Base-by-base conservation (phyloP, 371 early-diverging fungal species). In the Mucor circinelloides region DNA sequence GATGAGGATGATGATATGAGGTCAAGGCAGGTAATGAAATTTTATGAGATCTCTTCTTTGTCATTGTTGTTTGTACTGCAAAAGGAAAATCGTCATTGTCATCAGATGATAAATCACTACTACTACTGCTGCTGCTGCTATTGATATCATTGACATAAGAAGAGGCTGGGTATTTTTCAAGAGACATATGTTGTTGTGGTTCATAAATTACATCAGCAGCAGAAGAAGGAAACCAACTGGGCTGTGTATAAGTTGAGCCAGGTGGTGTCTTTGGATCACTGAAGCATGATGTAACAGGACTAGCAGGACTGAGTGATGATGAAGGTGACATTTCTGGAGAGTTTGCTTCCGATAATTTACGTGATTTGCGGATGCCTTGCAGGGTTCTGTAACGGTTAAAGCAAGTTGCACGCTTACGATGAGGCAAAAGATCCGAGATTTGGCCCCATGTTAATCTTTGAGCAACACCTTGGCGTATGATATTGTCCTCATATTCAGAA, bases 321-420 rank as follows among this genome's bases (percentile, higher is more conserved):
- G 59, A 66, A 38, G 66, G 28, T 34, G 38, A 31, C 42, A 40
- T 66, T n/a, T 50, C 54, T 28, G 60, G 48, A 31, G 60, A 46
- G 8, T 30, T 25, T 59, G 55, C 28, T 58, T 31, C 50, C 27
- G 44, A 48, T 15, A 58, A 19, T 60, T 75, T 77, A 57, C 80
- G 80, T n/a, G 83, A 78, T 73, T 78, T 83, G 15, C 83, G 77
- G 28, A 77, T 77, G 10, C 83, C 83, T 72, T 77, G 78, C 7
- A 83, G 48, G 0, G 83, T 83, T 55, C 79, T 64, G 30, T 78
- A 83, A 38, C 83, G 75, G 56, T 83, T 83, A 54, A 78, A 83
- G 59, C 83, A 83, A 9, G 83, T 83, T 9, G 83, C 83, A 19
- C 83, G 77, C 59, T 83, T 83, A 54, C 83, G 78, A 42, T 78